phyloP scores from a whole-genome alignment of 1,284 basidiomycete genomes.

The Ustilago xerochloae region DNA sequence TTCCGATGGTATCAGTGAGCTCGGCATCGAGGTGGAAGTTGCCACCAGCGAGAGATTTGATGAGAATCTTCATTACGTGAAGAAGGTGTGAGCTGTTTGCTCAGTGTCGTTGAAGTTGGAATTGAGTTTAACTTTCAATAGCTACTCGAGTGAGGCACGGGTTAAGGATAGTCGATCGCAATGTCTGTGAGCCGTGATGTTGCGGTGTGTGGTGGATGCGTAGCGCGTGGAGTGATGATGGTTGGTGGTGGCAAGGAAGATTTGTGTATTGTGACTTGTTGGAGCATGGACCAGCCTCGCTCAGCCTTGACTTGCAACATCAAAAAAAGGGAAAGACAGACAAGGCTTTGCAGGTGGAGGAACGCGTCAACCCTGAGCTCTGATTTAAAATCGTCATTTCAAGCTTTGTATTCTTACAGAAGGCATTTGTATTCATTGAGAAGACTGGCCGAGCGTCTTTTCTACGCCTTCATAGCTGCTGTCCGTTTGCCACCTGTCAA shows the following conservation, averaged over 20 bases:
- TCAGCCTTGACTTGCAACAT: neutral
- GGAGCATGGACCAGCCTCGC: neutral
- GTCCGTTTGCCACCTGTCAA: neutral
- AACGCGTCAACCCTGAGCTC: neutral
- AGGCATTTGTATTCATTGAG: neutral
- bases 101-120: neutral
- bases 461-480: neutral
- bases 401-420: neutral
- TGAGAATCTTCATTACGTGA: slow-evolving; percentile 62
- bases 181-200: neutral
- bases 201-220: neutral
- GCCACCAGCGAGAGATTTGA: slow-evolving; percentile 66
- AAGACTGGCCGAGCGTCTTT: neutral
- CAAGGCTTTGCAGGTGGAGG: neutral
- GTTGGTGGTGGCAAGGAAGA: neutral
- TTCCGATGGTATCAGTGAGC: slow-evolving; percentile 71
- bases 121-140: no score
- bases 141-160: no score
- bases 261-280: no score
- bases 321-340: neutral
- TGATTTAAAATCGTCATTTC: neutral
- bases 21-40: slow-evolving; percentile 67
- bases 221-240: neutral
- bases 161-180: neutral
- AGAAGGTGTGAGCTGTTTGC: neutral